phyloP scores from a whole-genome alignment of 2,329 filamentous ascomycete species.

The Aspergillus candidus region DNA sequence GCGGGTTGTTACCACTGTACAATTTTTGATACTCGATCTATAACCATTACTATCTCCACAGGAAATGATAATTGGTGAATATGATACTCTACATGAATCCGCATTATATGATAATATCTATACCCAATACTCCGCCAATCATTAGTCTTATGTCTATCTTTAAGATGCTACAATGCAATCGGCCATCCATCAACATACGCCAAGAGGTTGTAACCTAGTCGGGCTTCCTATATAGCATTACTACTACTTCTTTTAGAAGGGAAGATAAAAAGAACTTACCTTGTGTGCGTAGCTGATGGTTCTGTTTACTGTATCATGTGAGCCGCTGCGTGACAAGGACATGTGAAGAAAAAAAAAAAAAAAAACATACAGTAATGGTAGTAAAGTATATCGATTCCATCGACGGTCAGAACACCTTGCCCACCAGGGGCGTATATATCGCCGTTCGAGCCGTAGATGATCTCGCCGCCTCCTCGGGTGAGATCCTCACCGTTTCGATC shows the following conservation, averaged over 20 bases:
- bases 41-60: no score
- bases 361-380: constrained; percentile 29
- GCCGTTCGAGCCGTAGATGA: constrained; percentile 55
- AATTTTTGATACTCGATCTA: neutral
- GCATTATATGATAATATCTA: no score
- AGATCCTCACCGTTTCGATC: constrained; percentile 51
- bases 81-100: no score
- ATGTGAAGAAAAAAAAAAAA: no score
- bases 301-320: constrained; percentile 23
- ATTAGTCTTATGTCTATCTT: neutral
- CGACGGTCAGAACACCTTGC: constrained; percentile 54
- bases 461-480: constrained; percentile 52
- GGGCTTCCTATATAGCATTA: constrained; percentile 24
- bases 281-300: constrained; percentile 24
- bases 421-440: constrained; percentile 61
- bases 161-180: constrained; percentile 10
- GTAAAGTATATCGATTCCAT: constrained; percentile 25
- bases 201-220: constrained; percentile 26
- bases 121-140: no score
- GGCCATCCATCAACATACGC: constrained; percentile 30
- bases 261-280: constrained; percentile 13
- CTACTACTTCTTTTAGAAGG: constrained; percentile 3
- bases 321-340: neutral
- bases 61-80: no score
- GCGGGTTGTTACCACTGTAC: no score